Evolutionary conservation across 495 filamentous ascomycete species (phyloP).

Genomic region (Podospora didyma): DNA sequence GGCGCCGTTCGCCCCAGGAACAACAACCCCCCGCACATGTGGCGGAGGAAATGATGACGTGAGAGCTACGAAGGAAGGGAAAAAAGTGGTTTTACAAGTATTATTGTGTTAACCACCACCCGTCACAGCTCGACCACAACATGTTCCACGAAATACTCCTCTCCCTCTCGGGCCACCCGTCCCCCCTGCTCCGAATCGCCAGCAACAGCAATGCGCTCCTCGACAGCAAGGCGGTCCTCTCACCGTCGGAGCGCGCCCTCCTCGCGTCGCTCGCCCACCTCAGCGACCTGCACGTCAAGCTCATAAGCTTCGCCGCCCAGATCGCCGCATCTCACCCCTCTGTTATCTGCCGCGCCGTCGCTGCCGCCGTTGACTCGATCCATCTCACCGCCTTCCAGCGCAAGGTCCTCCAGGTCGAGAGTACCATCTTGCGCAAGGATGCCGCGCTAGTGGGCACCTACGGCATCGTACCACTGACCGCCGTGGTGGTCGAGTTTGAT

Average conservation of each 20-base stretch:
- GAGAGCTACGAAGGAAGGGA: neutral
- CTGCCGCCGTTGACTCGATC: constrained; percentile 64
- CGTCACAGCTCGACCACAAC: constrained; percentile 24
- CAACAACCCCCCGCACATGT: constrained; percentile 21
- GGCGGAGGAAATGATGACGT: neutral
- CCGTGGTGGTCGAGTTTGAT: constrained; percentile 75
- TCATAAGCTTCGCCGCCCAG: constrained; percentile 57
- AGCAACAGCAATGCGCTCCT: constrained; percentile 28
- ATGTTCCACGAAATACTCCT: constrained; percentile 99
- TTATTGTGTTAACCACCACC: no score
- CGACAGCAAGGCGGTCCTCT: constrained; percentile 46
- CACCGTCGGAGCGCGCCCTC: constrained; percentile 76
- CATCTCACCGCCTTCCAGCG: constrained; percentile 77
- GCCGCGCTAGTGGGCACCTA: constrained; percentile 76
- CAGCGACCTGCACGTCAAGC: constrained; percentile 66
- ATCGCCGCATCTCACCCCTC: constrained; percentile 70
- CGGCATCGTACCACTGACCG: constrained; percentile 85
- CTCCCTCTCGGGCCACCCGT: constrained; percentile 88
- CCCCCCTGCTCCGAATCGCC: constrained; percentile 65
- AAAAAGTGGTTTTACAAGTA: no score
- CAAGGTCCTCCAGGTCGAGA: constrained; percentile 81
- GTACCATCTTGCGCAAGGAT: constrained; percentile 66
- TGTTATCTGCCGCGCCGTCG: constrained; percentile 82
- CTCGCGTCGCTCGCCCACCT: constrained; percentile 71
- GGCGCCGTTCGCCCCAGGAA: constrained; percentile 11